Base-by-base conservation (phyloP, 495 filamentous ascomycete species). In the Filosporella fistucella region DNA sequence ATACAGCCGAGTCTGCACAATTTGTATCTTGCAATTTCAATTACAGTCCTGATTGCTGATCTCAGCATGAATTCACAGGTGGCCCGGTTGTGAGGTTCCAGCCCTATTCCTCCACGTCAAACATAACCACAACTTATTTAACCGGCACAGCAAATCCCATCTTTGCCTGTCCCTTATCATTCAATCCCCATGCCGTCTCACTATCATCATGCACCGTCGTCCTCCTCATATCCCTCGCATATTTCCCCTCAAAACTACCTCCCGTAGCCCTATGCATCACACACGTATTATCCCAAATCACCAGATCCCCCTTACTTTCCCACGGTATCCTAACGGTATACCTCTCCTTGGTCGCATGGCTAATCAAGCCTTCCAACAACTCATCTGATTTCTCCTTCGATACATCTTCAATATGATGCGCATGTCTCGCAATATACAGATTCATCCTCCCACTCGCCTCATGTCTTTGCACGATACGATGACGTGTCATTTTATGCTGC, bases 271-370 rank as follows among this genome's bases (percentile, higher is more conserved):
- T 63, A 54, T 83, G 79, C 65, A 80, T 63, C 25, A 76, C 72
- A 21, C 63, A 66, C 0, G 71, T 70, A 53, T 82, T 83, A 47
- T 83, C 80, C 80, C 80, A 84, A 18, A 80, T 69, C 7, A 81
- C 59, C 55, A 81, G 43, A 56, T 81, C 80, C 0, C 75, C 67
- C 0, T 57, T 46, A 10, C 65, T 49, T 34, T 71, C 44, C 77
- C 80, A 82, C 26, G 59, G 54, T 4, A 81, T 67, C 2, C 59
- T 65, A 5, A 75, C 34, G 1, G 64, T 62, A 55, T 76, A 75
- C 43, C 75, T 71, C 0, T 69, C 62, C 64, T 77, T 70, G 7
- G 68, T 74, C 1, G 66, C 66, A 47, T 76, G 75, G 2, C 45
- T 46, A 34, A 72, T 71, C 26, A 84, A 58, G 12, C 45, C 51